Conservation (phyloP, 2,329 filamentous ascomycete genomes). For the Tolypocladium endophyticum region DNA sequence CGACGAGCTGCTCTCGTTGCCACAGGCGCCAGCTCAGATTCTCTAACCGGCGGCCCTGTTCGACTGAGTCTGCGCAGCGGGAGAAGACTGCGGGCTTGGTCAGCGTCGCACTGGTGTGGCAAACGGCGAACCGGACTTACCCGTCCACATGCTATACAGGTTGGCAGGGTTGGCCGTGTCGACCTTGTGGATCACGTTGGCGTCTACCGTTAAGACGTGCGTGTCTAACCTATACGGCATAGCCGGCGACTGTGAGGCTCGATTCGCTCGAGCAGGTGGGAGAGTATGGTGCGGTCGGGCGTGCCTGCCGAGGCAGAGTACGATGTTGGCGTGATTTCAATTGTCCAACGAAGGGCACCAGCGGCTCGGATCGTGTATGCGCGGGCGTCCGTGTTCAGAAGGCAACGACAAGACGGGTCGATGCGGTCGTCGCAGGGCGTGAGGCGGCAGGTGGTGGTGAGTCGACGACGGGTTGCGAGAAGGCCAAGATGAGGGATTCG, state of each 20-base stretch:
- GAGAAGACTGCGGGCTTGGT: slow-evolving; percentile 62
- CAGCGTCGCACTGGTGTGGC: slow-evolving; percentile 13
- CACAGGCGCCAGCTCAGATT: slow-evolving; percentile 94
- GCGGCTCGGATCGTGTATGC: not conserved
- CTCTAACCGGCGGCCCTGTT: slow-evolving; percentile 84
- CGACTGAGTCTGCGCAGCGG: slow-evolving; percentile 85
- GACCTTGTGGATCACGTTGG: slow-evolving; percentile 85
- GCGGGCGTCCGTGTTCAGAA: not conserved
- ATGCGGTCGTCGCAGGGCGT: not conserved
- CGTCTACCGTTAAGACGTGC: slow-evolving; percentile 84
- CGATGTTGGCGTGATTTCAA: not conserved
- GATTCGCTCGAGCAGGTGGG: slow-evolving; percentile 21
- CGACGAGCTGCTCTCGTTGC: slow-evolving; percentile 73
- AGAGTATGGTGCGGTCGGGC: not conserved
- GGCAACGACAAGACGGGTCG: not conserved
- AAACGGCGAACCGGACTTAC: slow-evolving; percentile 45
- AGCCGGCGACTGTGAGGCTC: slow-evolving; percentile 24
- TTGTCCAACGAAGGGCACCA: not conserved
- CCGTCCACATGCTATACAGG: slow-evolving; percentile 94
- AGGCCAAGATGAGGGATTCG: not conserved
- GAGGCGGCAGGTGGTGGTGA: not conserved
- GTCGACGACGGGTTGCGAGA: not conserved
- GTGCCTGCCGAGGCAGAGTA: not conserved
- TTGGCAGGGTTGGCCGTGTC: slow-evolving; percentile 89
- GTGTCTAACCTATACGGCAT: slow-evolving; percentile 82